Conservation (phyloP, 352 stramenopile species). For the Globisporangium takayamanum region DNA sequence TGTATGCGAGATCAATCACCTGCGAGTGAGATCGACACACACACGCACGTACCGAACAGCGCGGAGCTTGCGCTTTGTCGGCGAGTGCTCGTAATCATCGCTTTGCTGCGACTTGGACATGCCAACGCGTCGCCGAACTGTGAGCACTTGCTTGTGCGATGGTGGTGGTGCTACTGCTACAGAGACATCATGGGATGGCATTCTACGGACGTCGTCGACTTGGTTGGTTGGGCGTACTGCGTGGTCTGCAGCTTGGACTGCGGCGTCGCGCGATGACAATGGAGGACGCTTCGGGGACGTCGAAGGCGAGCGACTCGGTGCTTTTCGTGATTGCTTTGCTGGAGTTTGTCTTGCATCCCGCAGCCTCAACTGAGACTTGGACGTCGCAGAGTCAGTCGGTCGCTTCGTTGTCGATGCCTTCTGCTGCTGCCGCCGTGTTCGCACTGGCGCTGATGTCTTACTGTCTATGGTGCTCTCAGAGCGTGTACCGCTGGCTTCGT, state of each 20-base stretch:
- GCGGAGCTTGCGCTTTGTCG: conserved; percentile 21
- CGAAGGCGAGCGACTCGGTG: neutral
- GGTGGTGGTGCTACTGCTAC: neutral
- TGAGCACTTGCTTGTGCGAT: neutral
- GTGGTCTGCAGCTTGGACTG: too few species aligned
- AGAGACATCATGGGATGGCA: too few species aligned
- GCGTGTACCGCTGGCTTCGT: neutral
- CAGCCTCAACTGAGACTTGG: neutral
- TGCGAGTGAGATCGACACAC: too few species aligned
- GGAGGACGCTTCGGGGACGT: neutral
- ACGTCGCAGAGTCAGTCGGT: neutral
- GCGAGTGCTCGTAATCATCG: conserved; percentile 12
- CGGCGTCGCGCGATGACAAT: too few species aligned
- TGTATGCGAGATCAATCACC: neutral
- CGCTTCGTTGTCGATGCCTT: neutral
- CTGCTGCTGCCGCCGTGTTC: neutral
- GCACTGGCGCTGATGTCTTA: neutral
- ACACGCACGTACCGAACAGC: conserved; percentile 20
- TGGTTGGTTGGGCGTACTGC: neutral
- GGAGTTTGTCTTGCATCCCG: neutral
- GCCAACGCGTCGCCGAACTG: neutral
- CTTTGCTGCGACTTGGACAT: neutral
- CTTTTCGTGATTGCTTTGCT: neutral
- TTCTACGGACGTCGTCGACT: neutral
- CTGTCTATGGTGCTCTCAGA: neutral